Base-by-base conservation (phyloP, 2,329 filamentous ascomycete species). In the Westerdykella aurantiaca region DNA sequence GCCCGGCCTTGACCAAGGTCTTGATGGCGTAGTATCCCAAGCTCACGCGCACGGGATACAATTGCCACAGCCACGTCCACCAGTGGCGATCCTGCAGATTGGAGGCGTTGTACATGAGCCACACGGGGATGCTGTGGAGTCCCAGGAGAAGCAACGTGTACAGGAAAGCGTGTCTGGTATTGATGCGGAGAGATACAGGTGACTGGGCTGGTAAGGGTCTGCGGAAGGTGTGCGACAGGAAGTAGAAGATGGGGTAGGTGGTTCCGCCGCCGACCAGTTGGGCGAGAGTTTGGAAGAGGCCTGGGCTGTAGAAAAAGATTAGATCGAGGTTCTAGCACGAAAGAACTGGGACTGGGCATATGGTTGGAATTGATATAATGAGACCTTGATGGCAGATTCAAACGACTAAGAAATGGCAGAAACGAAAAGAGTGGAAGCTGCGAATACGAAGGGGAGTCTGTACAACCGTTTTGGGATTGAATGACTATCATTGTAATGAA, bases 51-150 rank as follows among this genome's bases (percentile, higher is more conserved):
- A 48, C 41, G 4, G 43, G 38, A 25, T 45, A 52, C 1, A 52
- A 41, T 37, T 52, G 50, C 50, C 50, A 52, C 12, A 46, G 39
- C 50, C 50, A 52, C 1, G 46, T 46, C 50, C 50, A 52, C 31
- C 43, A 50, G 37, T 52, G 50, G 9, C 48, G 39, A 1, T 17
- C 25, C 31, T 50, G 42, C 6, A 47, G 34, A 2, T n/a, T 42
- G 3, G 47, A 34, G 7, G 46, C 38, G 21, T 44, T 33, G 38
- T 48, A 45, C 17, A 52, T 44, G 16, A 22, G 38, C 6, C 31
- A 13, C 2, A 42, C 14, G 4, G 48, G 48, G 6, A 46, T 4
- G 11, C 37, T 42, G 34, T 47, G 25, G 35, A 52, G 45, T 1
- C 44, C 12, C 0, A 50, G 16, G 3, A 46, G 16, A 2, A 46